These are phyloP conservation scores for Cryptococcus wingfieldii DNA, from an alignment of 1,284 basidiomycete species.

Conservation along the genomic window DNA sequence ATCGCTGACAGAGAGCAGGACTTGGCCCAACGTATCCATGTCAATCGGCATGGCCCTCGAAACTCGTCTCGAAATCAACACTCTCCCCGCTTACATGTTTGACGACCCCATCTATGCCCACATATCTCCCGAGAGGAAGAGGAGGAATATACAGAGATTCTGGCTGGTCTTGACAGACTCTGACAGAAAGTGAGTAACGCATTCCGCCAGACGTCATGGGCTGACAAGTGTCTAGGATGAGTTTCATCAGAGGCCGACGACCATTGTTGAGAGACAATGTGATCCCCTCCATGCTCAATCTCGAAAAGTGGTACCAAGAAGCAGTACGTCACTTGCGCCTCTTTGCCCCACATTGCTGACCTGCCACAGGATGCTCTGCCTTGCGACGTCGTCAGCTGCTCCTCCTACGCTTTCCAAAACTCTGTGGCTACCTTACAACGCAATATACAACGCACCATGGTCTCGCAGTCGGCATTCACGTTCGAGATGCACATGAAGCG, in stretches of 20 bases:
- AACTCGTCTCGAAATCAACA: slow-evolving; percentile 11
- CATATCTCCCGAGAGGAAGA: not conserved
- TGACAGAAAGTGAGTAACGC: slow-evolving; percentile 8
- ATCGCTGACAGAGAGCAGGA: slow-evolving; percentile 2
- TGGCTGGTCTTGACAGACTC: slow-evolving; percentile 12
- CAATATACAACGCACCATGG: slow-evolving; percentile 7
- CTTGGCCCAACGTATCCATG: slow-evolving; percentile 11
- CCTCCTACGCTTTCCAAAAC: slow-evolving; percentile 3
- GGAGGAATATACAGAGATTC: slow-evolving; percentile 14
- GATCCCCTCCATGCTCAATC: slow-evolving; percentile 1
- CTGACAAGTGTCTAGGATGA: slow-evolving; percentile 3
- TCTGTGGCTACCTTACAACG: slow-evolving; percentile 3
- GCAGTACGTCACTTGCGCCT: slow-evolving; percentile 3
- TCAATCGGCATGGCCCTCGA: slow-evolving; percentile 15
- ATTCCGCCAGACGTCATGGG: too few relatives aligned
- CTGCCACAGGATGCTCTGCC: slow-evolving; percentile 2
- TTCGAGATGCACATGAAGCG: slow-evolving; percentile 7
- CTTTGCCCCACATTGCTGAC: not conserved
- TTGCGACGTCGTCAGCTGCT: slow-evolving; percentile 13
- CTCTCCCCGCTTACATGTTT: slow-evolving; percentile 10
- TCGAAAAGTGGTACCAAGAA: slow-evolving; percentile 8
- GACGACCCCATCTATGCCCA: slow-evolving; percentile 9
- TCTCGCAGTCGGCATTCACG: slow-evolving; percentile 1
- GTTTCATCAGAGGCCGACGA: slow-evolving; percentile 15
- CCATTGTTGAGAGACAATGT: slow-evolving; percentile 7